Conservation (phyloP, 306 rosid species). For the Clitoria ternatea region DNA sequence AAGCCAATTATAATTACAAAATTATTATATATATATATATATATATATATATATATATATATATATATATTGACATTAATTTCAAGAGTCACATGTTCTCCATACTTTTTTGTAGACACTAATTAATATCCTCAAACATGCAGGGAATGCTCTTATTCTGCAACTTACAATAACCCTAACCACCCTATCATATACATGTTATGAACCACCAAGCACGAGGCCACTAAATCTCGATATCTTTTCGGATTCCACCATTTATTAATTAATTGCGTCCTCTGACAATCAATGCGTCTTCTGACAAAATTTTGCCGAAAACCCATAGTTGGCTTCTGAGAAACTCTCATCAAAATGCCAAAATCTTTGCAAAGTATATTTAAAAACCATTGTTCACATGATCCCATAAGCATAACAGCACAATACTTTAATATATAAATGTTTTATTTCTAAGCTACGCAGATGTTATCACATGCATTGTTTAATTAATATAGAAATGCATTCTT, state of each 20-base stretch:
- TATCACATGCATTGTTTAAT: constrained; percentile 37
- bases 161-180: constrained; percentile 20
- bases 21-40: not conserved
- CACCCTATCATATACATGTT: constrained; percentile 27
- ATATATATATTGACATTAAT: constrained; percentile 6
- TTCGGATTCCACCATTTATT: constrained; percentile 21
- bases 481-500: constrained; percentile 16
- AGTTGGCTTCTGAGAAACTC: constrained; percentile 45
- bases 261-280: constrained; percentile 19
- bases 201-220: constrained; percentile 48
- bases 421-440: constrained; percentile 17
- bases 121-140: constrained; percentile 23
- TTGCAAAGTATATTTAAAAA: constrained; percentile 13
- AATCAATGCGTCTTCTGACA: constrained; percentile 19
- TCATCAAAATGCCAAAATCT: constrained; percentile 43
- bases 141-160: constrained; percentile 23
- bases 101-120: constrained; percentile 15
- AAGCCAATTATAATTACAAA: not conserved
- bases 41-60: no score
- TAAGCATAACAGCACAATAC: constrained; percentile 28
- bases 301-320: constrained; percentile 12
- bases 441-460: constrained; percentile 30
- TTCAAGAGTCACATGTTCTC: constrained; percentile 34
- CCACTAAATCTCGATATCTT: constrained; percentile 43
- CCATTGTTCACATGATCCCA: constrained; percentile 49